A percentile compares a stretch with the other conserved stretches of the same genome.
phyloP scores from a whole-genome alignment of 1,284 basidiomycete genomes.

The Meira miltonrushii region DNA sequence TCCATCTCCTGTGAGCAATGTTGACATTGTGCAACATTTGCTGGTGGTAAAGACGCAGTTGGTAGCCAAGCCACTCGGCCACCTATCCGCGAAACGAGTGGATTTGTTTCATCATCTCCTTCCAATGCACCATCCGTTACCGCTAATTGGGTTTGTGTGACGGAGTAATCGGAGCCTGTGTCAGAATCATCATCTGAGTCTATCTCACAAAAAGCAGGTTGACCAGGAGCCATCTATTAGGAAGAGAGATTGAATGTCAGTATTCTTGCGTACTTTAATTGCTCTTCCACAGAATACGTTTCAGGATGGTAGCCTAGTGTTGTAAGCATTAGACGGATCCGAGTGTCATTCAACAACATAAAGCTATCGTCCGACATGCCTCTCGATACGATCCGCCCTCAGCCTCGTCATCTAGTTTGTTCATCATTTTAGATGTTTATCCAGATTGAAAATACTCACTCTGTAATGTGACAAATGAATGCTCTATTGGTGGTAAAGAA shows the following conservation, averaged over 20 bases:
- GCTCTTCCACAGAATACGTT: neutral
- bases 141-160: conserved; percentile 42
- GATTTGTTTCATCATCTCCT: conserved; percentile 41
- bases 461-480: neutral
- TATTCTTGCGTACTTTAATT: neutral
- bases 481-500: too few species aligned
- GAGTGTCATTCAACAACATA: conserved; percentile 4
- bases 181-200: conserved; percentile 22
- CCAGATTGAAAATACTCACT: neutral
- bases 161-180: conserved; percentile 31
- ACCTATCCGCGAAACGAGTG: conserved; percentile 49
- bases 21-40: conserved; percentile 24
- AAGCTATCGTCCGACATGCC: conserved; percentile 1
- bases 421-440: conserved; percentile 1
- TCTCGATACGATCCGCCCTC: conserved; percentile 7
- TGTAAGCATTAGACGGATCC: conserved; percentile 3
- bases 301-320: conserved; percentile 14
- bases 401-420: conserved; percentile 15
- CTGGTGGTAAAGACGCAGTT: conserved; percentile 23
- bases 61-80: conserved; percentile 47
- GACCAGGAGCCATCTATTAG: conserved; percentile 1
- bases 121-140: conserved; percentile 46
- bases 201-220: neutral
- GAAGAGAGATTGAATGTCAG: neutral
- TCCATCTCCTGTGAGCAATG: conserved; percentile 46